phyloP scores from a whole-genome alignment of 2,329 filamentous ascomycete genomes.

The Ustulina deusta region DNA sequence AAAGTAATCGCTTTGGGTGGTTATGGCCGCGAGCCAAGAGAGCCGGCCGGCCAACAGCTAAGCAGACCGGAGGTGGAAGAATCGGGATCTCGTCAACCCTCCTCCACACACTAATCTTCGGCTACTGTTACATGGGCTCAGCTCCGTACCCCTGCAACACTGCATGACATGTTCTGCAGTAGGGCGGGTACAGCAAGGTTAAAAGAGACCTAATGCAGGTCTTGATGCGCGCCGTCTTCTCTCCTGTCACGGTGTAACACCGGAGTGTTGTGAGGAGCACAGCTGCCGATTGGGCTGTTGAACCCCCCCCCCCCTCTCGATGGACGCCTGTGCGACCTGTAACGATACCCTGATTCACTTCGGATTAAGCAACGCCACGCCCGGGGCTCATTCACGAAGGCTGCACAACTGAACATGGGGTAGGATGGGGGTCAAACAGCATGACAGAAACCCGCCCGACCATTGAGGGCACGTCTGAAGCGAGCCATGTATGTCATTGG shows the following conservation, averaged over 20 bases:
- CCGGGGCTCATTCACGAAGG: constrained; percentile 29
- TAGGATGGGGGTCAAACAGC: constrained; percentile 37
- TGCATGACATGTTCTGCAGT: constrained; percentile 34
- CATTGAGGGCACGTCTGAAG: constrained; percentile 27
- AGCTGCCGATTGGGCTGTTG: constrained; percentile 44
- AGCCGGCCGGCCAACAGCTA: constrained; percentile 23
- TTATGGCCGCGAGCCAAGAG: constrained; percentile 30
- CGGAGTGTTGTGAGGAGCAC: constrained; percentile 29
- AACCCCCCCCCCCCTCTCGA: constrained; percentile 22
- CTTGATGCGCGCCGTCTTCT: constrained; percentile 31
- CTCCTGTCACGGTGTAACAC: constrained; percentile 38
- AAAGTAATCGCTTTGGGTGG: constrained; percentile 33
- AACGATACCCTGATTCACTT: constrained; percentile 31
- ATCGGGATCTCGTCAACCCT: constrained; percentile 35
- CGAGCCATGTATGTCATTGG: constrained; percentile 26
- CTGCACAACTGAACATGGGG: constrained; percentile 35
- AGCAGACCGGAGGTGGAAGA: constrained; percentile 31
- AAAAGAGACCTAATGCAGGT: constrained; percentile 40
- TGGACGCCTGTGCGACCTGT: constrained; percentile 24
- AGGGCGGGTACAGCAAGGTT: constrained; percentile 30
- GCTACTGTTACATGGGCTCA: constrained; percentile 36
- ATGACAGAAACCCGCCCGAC: constrained; percentile 33
- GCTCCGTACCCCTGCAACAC: constrained; percentile 33
- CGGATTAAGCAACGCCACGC: constrained; percentile 36
- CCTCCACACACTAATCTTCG: constrained; percentile 35